phyloP scores from a whole-genome alignment of 2,329 filamentous ascomycete species.

The Trichoderma semiorbis region DNA sequence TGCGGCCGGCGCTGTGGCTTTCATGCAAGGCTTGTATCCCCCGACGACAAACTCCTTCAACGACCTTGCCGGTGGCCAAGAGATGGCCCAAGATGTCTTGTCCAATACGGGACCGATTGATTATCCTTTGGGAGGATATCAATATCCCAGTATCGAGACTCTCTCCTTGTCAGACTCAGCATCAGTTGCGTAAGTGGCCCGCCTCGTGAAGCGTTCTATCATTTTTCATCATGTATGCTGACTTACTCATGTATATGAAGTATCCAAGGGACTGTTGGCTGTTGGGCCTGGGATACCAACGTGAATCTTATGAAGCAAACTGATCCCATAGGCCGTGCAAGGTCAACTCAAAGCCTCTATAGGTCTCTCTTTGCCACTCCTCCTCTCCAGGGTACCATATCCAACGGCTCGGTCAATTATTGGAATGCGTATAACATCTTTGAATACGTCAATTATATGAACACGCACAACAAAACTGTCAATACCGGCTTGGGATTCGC shows the following conservation, averaged over 20 bases:
- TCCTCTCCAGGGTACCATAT: constrained; percentile 39
- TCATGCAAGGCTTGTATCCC: constrained; percentile 82
- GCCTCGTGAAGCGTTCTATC: not conserved
- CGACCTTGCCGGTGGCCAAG: constrained; percentile 27
- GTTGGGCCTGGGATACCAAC: constrained; percentile 37
- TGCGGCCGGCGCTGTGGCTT: constrained; percentile 67
- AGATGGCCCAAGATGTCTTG: constrained; percentile 42
- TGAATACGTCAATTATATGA: constrained; percentile 54
- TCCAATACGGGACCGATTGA: constrained; percentile 47
- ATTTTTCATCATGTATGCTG: not conserved
- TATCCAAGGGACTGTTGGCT: constrained; percentile 39
- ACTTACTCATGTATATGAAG: constrained; percentile 23
- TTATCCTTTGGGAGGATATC: constrained; percentile 73
- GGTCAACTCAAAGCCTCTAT: constrained; percentile 41
- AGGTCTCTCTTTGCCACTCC: constrained; percentile 37
- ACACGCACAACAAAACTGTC: constrained; percentile 48
- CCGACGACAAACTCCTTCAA: constrained; percentile 48
- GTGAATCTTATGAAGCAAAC: constrained; percentile 26
- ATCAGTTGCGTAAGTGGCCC: constrained; percentile 40
- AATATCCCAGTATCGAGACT: constrained; percentile 67
- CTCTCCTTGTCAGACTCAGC: constrained; percentile 44
- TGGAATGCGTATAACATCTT: constrained; percentile 52
- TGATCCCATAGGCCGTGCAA: constrained; percentile 25
- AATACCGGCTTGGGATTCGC: constrained; percentile 35
- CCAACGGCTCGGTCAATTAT: constrained; percentile 37